Base-by-base conservation (phyloP, 495 filamentous ascomycete genomes). In the Annulohypoxylon maeteangense region DNA sequence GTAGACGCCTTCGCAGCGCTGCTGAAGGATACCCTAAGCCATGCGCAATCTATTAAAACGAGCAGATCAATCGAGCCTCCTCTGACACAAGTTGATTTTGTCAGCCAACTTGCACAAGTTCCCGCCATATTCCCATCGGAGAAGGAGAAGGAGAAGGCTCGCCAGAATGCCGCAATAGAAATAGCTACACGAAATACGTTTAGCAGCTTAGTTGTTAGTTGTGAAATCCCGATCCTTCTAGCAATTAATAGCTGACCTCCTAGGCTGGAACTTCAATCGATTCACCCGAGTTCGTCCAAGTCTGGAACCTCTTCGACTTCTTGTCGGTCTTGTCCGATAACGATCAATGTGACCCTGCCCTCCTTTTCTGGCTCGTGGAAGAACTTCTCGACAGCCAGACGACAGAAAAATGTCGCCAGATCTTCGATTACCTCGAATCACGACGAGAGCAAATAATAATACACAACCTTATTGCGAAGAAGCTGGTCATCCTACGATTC, bases 311-410 rank as follows among this genome's bases (percentile, higher is more conserved):
- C 14, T 87, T 99, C 55, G 95, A 99, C 78, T 89, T 97, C 42
- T 84, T 97, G 7, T 90, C 92, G 1, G 89, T 95, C 14, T 89
- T 95, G 72, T 93, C 94, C 59, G 94, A 99, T 73, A 84, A 77
- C 71, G 93, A 93, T 77, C 89, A 91, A 82, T 96, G 92, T 76
- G 93, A 97, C 67, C 87, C 92, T 1, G 92, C 90, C 25, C 83
- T 98, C 36, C 86, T 95, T 8, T 92, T 96, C 70, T 94, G 90
- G 87, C 86, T 98, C 12, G 90, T 98, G 16, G 95, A 99, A 77
- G 95, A 99, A 77, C 87, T 98, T 0, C 86, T 99, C 48, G 96
- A 98, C 80, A 97, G 93, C 66, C 95, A 97, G 76, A 97, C 94
- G 0, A 96, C 97, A 20, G 87, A 92, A 60, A 93, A 93, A 11